These are phyloP conservation scores for Carex parvula DNA, from an alignment of 176 grass and related monocot species.

Conservation along the genomic window DNA sequence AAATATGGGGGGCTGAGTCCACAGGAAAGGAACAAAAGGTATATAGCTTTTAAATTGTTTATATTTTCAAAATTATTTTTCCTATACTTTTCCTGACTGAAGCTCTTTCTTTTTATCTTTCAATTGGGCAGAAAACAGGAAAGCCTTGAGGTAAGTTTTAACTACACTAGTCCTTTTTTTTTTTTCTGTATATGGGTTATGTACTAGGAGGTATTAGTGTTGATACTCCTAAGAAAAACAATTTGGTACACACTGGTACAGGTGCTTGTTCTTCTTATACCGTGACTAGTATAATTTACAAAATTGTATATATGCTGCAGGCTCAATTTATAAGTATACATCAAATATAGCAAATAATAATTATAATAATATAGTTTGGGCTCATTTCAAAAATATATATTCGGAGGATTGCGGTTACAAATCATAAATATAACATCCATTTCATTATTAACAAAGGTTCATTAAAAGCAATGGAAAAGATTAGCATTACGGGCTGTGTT, in stretches of 20 bases:
- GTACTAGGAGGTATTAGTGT: background rate
- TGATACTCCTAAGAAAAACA: background rate
- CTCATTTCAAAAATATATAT: background rate
- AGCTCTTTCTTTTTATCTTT: background rate
- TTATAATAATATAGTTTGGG: background rate
- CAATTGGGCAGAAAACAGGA: constrained; percentile 33
- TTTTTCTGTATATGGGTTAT: background rate
- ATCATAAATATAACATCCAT: constrained; percentile 2
- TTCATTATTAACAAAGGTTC: background rate
- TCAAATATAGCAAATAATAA: background rate
- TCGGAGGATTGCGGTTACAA: background rate
- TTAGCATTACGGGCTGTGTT: background rate
- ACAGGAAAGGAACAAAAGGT: constrained; percentile 50
- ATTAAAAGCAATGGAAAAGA: background rate
- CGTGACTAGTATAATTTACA: background rate
- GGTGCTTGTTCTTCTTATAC: background rate
- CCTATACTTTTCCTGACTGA: background rate
- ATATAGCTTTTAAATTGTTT: background rate
- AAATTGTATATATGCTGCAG: background rate
- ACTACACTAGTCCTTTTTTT: background rate
- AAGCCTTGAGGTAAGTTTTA: constrained; percentile 42
- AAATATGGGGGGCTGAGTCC: constrained; percentile 33
- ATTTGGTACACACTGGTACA: background rate
- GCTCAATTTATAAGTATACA: background rate
- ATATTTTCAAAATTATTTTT: background rate